A percentile compares a stretch with the other conserved stretches of the same genome.
phyloP scores from a whole-genome alignment of 495 filamentous ascomycete species.

The Rostrohypoxylon terebratum region DNA sequence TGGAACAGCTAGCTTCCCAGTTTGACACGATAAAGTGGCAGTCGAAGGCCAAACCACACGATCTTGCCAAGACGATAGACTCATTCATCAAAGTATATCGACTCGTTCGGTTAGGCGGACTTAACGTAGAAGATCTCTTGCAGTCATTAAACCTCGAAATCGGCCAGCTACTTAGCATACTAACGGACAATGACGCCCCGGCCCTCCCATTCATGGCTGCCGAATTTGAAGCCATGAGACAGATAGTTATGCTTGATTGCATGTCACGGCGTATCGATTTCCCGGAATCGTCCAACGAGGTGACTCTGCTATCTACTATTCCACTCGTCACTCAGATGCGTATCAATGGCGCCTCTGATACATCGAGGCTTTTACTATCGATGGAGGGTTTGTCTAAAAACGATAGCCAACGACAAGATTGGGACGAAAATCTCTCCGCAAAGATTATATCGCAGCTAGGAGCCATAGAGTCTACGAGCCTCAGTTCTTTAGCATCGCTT shows the following conservation, averaged over 20 bases:
- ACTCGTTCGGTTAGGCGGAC: slow-evolving; percentile 57
- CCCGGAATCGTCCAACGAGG: slow-evolving; percentile 44
- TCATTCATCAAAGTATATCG: slow-evolving; percentile 65
- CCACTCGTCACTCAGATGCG: slow-evolving; percentile 61
- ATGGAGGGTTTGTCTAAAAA: slow-evolving; percentile 59
- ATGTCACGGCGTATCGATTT: slow-evolving; percentile 39
- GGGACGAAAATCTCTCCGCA: slow-evolving; percentile 66
- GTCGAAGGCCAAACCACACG: slow-evolving; percentile 55
- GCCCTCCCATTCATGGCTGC: slow-evolving; percentile 67
- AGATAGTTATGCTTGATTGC: slow-evolving; percentile 65
- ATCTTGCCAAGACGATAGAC: slow-evolving; percentile 60
- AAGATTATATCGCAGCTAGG: slow-evolving; percentile 68
- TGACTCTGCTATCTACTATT: slow-evolving; percentile 59
- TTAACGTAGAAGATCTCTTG: slow-evolving; percentile 59
- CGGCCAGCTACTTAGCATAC: slow-evolving; percentile 60
- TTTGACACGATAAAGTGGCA: slow-evolving; percentile 76
- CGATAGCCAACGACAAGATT: slow-evolving; percentile 54
- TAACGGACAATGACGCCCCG: slow-evolving; percentile 54
- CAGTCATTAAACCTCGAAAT: slow-evolving; percentile 69
- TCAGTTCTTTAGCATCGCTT: slow-evolving; percentile 72
- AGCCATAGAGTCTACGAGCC: slow-evolving; percentile 62
- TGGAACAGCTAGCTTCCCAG: slow-evolving; percentile 76
- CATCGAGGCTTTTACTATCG: slow-evolving; percentile 53
- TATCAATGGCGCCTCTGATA: slow-evolving; percentile 52
- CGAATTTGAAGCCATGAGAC: slow-evolving; percentile 75